These are phyloP conservation scores for Amanita subjunquillea DNA, from an alignment of 768 basidiomycete genomes.

Conservation along the genomic window DNA sequence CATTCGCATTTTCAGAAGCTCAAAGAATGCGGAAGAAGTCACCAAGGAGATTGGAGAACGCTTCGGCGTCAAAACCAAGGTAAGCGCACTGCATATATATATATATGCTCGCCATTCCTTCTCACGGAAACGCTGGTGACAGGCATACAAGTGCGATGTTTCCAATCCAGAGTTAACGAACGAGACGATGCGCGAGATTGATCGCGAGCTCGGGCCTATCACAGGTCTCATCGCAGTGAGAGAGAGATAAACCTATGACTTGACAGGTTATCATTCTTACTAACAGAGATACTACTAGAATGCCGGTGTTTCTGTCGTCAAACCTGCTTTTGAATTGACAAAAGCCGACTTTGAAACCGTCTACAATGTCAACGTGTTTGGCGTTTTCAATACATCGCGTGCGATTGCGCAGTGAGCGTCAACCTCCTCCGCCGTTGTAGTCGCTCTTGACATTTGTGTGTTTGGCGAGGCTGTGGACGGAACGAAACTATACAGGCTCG, in stretches of 20 bases:
- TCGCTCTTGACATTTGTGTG: neutral
- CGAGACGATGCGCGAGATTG: conserved; percentile 35
- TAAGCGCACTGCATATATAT: conserved; percentile 3
- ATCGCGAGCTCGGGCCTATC: conserved; percentile 37
- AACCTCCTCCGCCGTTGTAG: neutral
- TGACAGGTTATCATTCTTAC: neutral
- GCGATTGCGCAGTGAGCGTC: conserved; percentile 41
- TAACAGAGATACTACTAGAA: conserved; percentile 28
- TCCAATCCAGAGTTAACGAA: conserved; percentile 32
- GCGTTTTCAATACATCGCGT: conserved; percentile 54
- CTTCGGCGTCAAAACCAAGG: conserved; percentile 34
- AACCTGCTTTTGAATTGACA: conserved; percentile 47
- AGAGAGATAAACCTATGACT: neutral
- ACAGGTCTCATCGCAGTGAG: conserved; percentile 46
- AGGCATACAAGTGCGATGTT: conserved; percentile 60
- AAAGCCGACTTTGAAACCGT: conserved; percentile 44
- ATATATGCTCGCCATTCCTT: neutral
- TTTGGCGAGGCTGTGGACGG: conserved; percentile 32
- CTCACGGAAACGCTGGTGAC: neutral
- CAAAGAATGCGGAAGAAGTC: conserved; percentile 36
- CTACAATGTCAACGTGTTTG: conserved; percentile 52
- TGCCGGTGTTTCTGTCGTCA: conserved; percentile 53
- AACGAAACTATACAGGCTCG: conserved; percentile 28
- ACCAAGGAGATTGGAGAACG: conserved; percentile 36
- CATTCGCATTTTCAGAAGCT: conserved; percentile 23